Base-by-base conservation (phyloP, 352 stramenopile species). In the Globisporangium irregulare region DNA sequence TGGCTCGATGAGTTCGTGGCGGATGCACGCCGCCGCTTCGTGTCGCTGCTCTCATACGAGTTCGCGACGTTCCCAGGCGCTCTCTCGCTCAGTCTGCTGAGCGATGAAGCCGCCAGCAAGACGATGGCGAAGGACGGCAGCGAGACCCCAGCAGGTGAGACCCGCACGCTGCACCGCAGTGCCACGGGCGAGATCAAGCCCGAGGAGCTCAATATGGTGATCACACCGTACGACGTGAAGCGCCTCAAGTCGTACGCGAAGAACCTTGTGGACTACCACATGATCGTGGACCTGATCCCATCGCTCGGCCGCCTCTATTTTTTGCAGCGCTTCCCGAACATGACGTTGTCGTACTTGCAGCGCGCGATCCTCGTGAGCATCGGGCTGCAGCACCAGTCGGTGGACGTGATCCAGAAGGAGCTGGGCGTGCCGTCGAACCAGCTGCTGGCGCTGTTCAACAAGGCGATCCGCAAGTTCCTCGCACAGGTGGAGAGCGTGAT, bases 221-320 rank as follows among this genome's bases (percentile, higher is more conserved):
- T 99, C 55, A 98, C 95, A n/a, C 87, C 92, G 22, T 98, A 99
- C 82, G 98, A 99, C 79, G 80, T 99, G 32, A 98, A 99, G 77
- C 94, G 98, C 20, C 88, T 99, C 56, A 97, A 99, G 71, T 91
- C 97, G 9, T 99, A 99, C 79, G 87, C 96, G 43, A 94, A 98
- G 70, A 99, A 99, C 77, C 85, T 99, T 61, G 98, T 98, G 65
- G 98, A 99, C 81, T 98, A 99, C 81, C 98, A 99, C 84, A 95
- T 99, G 72, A 97, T 99, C 60, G 95, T 98, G 22, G 98, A 99
- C 78, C 79, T 99, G 29, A 73, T 99, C 48, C 97, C 97, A 41
- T 90, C 84, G 36, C 76, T 99, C 20, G 87, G 94, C 43, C 82
- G 92, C n/a, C 73, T 99, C 5, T 99, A 98, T 76, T 99, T 99